A percentile compares a stretch with the other conserved stretches of the same genome.
Evolutionary conservation across 805 yeast species (phyloP).

Genomic region (Schwanniomyces polymorphus): DNA sequence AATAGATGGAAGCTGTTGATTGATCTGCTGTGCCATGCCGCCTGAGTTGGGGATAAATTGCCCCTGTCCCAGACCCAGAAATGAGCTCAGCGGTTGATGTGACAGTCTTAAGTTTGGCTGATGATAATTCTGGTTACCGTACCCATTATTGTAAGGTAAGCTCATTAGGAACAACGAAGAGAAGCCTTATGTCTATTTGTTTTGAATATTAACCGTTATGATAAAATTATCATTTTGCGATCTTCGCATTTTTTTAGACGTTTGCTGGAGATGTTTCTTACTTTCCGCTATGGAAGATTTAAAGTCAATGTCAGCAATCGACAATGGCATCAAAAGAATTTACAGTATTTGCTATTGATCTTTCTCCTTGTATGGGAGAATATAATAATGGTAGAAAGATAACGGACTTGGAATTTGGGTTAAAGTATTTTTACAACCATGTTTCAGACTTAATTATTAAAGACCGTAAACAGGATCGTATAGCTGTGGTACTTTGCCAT

Average conservation of each 20-base stretch:
- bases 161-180: conserved; percentile 1
- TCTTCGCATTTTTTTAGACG: background rate
- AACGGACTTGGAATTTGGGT: conserved; percentile 39
- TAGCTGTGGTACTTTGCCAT: conserved; percentile 31
- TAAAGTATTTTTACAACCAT: conserved; percentile 43
- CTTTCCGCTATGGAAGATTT: too few species aligned
- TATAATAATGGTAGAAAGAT: conserved; percentile 38
- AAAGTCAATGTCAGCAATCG: background rate
- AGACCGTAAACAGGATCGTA: conserved; percentile 40
- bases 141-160: conserved; percentile 4
- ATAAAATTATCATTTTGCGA: background rate
- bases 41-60: background rate
- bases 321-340: conserved; percentile 38
- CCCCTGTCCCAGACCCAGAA: background rate
- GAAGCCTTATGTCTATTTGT: background rate
- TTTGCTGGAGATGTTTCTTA: too few species aligned
- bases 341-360: conserved; percentile 52
- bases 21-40: conserved; percentile 1
- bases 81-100: background rate
- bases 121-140: conserved; percentile 5
- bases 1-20: conserved; percentile 4
- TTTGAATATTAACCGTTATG: background rate
- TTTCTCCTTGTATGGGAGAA: conserved; percentile 44
- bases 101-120: conserved; percentile 3
- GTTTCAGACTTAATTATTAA: conserved; percentile 24